A percentile compares a stretch with the other conserved stretches of the same genome.
These are phyloP conservation scores for Paecilomyces niveus DNA, from an alignment of 2,329 filamentous ascomycete species.

Conservation along the genomic window DNA sequence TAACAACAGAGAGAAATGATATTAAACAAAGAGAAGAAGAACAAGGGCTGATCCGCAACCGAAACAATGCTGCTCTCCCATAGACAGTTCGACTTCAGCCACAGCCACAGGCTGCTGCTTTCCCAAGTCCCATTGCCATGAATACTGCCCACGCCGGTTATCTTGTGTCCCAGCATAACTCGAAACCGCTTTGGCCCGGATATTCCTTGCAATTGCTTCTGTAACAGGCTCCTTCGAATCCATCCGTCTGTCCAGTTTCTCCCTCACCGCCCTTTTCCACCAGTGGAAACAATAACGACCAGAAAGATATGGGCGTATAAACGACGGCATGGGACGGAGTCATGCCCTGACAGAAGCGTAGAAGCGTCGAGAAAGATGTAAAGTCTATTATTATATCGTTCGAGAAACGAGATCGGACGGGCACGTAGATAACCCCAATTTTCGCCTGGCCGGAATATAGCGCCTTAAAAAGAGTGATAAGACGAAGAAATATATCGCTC, in stretches of 20 bases:
- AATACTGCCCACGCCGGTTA: background rate
- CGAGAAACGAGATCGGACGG: constrained; percentile 3
- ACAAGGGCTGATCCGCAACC: background rate
- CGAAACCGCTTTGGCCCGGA: background rate
- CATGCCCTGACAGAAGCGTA: background rate
- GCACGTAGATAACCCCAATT: constrained; percentile 14
- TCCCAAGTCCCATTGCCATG: background rate
- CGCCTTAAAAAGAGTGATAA: constrained; percentile 30
- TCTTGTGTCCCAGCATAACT: background rate
- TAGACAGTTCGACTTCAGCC: background rate
- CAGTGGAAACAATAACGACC: background rate
- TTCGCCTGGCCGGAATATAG: constrained; percentile 32
- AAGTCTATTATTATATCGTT: constrained; percentile 1
- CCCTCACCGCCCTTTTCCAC: background rate
- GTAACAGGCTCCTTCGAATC: background rate
- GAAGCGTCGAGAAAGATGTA: background rate
- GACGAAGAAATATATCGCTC: constrained; percentile 17
- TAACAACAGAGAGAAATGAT: background rate
- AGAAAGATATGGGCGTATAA: background rate
- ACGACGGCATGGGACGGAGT: constrained; percentile 1
- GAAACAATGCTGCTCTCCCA: background rate
- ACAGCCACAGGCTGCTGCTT: background rate
- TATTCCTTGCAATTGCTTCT: background rate
- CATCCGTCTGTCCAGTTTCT: background rate
- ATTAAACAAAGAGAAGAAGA: background rate